Conservation (phyloP, 495 filamentous ascomycete species). For the Tuber melanosporum region DNA sequence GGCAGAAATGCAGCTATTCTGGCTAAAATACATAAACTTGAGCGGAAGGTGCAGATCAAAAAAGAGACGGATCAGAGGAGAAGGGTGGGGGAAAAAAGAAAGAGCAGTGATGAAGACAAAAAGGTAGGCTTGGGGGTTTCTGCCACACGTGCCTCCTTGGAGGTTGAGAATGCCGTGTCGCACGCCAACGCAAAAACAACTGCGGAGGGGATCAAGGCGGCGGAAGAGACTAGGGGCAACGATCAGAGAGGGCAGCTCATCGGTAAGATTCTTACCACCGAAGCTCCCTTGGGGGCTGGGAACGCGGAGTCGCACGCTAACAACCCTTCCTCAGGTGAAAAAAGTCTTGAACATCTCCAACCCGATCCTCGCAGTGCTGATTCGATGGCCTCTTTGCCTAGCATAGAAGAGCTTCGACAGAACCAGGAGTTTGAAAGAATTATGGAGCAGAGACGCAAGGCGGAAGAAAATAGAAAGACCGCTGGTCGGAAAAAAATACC, state of each 20-base stretch:
- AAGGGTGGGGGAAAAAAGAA: background rate
- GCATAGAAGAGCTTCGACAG: background rate
- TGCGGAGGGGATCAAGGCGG: background rate
- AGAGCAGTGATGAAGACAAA: background rate
- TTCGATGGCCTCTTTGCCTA: background rate
- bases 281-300: too few relatives aligned
- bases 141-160: background rate
- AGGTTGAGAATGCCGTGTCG: background rate
- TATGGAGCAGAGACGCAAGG: background rate
- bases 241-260: background rate
- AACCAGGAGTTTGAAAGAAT: background rate
- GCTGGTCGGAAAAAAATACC: background rate
- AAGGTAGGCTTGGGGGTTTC: fast-evolving
- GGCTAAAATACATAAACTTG: background rate
- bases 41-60: background rate
- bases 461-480: background rate
- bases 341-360: background rate
- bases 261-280: too few relatives aligned
- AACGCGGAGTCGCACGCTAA: background rate
- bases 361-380: background rate
- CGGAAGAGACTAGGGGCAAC: background rate
- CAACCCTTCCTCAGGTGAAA: background rate
- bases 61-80: background rate
- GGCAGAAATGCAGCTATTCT: background rate
- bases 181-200: background rate